These are phyloP conservation scores for Chaetomidium leptoderma DNA, from an alignment of 495 filamentous ascomycete genomes.

Conservation along the genomic window DNA sequence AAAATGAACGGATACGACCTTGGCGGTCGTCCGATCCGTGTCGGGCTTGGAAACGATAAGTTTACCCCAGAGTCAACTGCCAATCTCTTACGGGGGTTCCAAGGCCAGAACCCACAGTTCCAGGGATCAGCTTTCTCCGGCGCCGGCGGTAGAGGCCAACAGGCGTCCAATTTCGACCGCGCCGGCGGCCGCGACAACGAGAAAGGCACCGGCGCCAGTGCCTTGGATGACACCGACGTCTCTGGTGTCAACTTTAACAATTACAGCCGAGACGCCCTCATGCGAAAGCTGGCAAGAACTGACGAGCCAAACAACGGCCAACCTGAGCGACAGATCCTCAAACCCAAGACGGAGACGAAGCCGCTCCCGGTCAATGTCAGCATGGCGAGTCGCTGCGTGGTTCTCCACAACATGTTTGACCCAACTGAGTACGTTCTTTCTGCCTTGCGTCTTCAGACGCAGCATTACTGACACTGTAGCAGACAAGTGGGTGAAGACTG, in stretches of 20 bases:
- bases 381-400: conserved; percentile 90
- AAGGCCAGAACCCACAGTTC: conserved; percentile 72
- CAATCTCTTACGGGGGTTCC: conserved; percentile 83
- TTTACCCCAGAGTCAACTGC: conserved; percentile 97
- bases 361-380: conserved; percentile 80
- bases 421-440: conserved; percentile 68
- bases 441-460: not conserved
- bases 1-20: conserved; percentile 99
- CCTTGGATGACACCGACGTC: conserved; percentile 96
- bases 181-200: conserved; percentile 87
- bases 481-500: conserved; percentile 85
- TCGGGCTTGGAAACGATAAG: conserved; percentile 99
- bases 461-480: conserved; percentile 43
- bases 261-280: conserved; percentile 93
- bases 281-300: conserved; percentile 95
- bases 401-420: conserved; percentile 95
- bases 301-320: conserved; percentile 70
- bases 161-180: conserved; percentile 89
- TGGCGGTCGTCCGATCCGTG: conserved; percentile 93
- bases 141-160: conserved; percentile 79
- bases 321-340: conserved; percentile 65
- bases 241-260: conserved; percentile 99
- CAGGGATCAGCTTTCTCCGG: conserved; percentile 96
- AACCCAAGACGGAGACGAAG: conserved; percentile 71
- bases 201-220: conserved; percentile 88